A percentile compares a stretch with the other conserved stretches of the same genome.
Conservation (phyloP, 2,329 filamentous ascomycete species). For the Penicillium sp. region DNA sequence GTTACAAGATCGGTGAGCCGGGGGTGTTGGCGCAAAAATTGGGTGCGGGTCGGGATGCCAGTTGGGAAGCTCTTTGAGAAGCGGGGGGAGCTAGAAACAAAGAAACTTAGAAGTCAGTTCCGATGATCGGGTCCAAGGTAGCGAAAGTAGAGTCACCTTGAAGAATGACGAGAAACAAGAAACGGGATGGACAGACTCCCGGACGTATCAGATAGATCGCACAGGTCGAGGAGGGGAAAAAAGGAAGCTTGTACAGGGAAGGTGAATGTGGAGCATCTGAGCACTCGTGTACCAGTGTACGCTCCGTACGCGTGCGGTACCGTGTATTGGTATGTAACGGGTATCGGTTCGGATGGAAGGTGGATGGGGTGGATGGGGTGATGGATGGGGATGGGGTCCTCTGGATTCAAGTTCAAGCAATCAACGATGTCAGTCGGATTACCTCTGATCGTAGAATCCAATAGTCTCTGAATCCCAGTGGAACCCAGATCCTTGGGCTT, state of each 20-base stretch:
- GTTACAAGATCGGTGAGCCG: background rate
- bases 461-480: background rate
- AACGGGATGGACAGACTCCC: background rate
- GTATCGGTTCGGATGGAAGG: background rate
- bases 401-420: background rate
- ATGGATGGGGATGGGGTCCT: background rate
- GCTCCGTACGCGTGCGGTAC: background rate
- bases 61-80: constrained; percentile 8
- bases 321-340: background rate
- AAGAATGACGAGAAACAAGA: background rate
- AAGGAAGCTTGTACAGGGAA: background rate
- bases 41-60: constrained; percentile 1
- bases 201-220: constrained; percentile 20
- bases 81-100: constrained; percentile 12
- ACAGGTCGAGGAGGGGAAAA: constrained; percentile 10
- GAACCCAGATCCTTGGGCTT: background rate
- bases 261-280: background rate
- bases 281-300: background rate
- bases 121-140: background rate
- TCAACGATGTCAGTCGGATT: background rate
- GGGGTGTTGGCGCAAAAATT: constrained; percentile 14
- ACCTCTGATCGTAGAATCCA: background rate
- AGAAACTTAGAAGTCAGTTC: background rate
- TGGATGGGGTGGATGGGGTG: background rate
- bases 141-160: background rate